phyloP scores from a whole-genome alignment of 2,329 filamentous ascomycete species.

The Dissoconium aciculare region DNA sequence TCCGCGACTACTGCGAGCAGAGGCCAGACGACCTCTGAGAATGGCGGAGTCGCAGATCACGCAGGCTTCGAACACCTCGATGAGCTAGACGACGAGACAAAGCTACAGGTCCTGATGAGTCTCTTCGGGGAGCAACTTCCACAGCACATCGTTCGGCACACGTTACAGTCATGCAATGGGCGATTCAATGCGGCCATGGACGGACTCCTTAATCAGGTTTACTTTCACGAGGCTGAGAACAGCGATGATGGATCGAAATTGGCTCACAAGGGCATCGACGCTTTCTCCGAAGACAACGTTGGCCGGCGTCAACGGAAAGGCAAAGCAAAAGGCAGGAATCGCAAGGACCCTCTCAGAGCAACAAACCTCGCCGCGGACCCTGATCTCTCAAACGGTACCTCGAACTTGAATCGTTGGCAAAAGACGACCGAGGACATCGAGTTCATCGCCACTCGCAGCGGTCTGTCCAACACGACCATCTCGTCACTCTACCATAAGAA shows the following conservation, averaged over 20 bases:
- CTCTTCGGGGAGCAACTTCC: slow-evolving; percentile 57
- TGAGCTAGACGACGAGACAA: slow-evolving; percentile 42
- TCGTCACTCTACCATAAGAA: slow-evolving; percentile 45
- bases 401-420: slow-evolving; percentile 42
- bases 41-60: slow-evolving; percentile 14
- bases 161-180: slow-evolving; percentile 51
- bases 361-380: slow-evolving; percentile 9
- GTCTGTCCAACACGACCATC: slow-evolving; percentile 33
- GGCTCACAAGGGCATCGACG: slow-evolving; percentile 61
- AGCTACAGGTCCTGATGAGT: slow-evolving; percentile 46
- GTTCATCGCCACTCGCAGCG: slow-evolving; percentile 41
- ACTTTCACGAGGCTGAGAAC: slow-evolving; percentile 53
- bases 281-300: slow-evolving; percentile 49
- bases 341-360: slow-evolving; percentile 18
- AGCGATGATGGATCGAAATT: slow-evolving; percentile 30
- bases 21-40: background rate
- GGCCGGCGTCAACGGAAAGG: slow-evolving; percentile 30
- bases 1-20: background rate
- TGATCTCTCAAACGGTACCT: background rate
- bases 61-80: slow-evolving; percentile 27
- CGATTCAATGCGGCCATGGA: slow-evolving; percentile 60
- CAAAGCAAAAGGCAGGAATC: slow-evolving; percentile 29
- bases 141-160: slow-evolving; percentile 48
- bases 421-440: slow-evolving; percentile 42
- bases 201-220: slow-evolving; percentile 63